These are phyloP conservation scores for Schizochytrium sp. DNA, from an alignment of 108 stramenopile species.

Conservation along the genomic window DNA sequence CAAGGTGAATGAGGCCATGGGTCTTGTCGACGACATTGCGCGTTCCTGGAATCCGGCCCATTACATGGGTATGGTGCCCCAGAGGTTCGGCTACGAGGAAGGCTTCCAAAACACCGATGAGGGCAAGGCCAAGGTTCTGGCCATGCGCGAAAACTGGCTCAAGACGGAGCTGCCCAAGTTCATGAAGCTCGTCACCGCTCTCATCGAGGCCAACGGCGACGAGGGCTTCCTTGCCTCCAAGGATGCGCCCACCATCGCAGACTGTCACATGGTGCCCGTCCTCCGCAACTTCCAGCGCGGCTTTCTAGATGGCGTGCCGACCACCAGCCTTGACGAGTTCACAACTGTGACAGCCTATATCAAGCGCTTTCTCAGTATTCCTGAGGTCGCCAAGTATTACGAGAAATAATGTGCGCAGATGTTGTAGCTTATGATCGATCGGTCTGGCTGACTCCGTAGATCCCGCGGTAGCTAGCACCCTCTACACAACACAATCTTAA, in stretches of 20 bases:
- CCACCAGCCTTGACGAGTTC: constrained; percentile 45
- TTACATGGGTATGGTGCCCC: constrained; percentile 48
- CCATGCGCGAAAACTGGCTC: constrained; percentile 45
- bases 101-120: constrained; percentile 44
- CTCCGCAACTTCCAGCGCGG: constrained; percentile 43
- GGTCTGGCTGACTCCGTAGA: too few species aligned
- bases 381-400: neutral
- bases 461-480: too few species aligned
- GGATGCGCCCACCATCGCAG: constrained; percentile 53
- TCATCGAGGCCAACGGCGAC: constrained; percentile 34
- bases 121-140: constrained; percentile 41
- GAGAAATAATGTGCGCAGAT: neutral
- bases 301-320: constrained; percentile 43
- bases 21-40: constrained; percentile 50
- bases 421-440: too few species aligned
- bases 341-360: constrained; percentile 31
- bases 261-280: constrained; percentile 43
- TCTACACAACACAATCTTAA: too few species aligned
- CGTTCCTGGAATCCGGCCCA: constrained; percentile 40
- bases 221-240: constrained; percentile 21
- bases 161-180: constrained; percentile 47
- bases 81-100: constrained; percentile 47
- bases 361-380: neutral
- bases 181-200: constrained; percentile 31
- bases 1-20: constrained; percentile 53